Percentiles rank a stretch among this genome's conserved stretches.
phyloP scores from a whole-genome alignment of 202 grass and related monocot genomes.

The Carex arenaria region DNA sequence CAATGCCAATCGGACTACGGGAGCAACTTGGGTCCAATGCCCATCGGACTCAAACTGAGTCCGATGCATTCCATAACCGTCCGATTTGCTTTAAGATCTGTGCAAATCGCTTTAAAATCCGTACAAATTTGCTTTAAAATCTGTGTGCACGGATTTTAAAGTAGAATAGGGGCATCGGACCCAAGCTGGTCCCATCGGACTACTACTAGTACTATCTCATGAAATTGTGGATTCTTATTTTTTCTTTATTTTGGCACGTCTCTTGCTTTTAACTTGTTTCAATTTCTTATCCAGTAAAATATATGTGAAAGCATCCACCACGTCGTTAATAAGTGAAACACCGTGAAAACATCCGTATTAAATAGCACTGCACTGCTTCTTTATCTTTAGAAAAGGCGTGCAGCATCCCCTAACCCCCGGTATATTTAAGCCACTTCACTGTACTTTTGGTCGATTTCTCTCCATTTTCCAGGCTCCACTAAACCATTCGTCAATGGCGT shows the following conservation, averaged over 20 bases:
- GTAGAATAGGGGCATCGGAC: no score
- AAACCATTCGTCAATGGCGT: slow-evolving; percentile 44
- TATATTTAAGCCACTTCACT: background rate
- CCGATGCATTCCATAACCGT: no score
- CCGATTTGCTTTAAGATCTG: no score
- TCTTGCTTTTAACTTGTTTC: background rate
- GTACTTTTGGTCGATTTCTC: background rate
- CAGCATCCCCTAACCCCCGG: background rate
- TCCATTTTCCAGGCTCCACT: background rate
- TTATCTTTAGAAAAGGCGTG: slow-evolving; percentile 18
- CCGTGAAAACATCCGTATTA: background rate
- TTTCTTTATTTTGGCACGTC: background rate
- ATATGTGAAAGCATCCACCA: background rate
- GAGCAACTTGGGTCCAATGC: no score
- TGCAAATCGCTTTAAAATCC: no score
- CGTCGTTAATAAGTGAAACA: background rate
- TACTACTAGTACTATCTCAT: no score
- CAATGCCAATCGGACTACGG: no score
- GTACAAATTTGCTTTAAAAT: no score
- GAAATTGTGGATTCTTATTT: background rate
- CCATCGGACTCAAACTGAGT: no score
- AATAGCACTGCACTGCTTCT: background rate
- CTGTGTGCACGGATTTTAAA: no score
- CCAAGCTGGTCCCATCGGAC: no score
- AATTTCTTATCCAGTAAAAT: slow-evolving; percentile 11